phyloP scores from a whole-genome alignment of 2,329 filamentous ascomycete genomes.

The Clathrospora elynae region DNA sequence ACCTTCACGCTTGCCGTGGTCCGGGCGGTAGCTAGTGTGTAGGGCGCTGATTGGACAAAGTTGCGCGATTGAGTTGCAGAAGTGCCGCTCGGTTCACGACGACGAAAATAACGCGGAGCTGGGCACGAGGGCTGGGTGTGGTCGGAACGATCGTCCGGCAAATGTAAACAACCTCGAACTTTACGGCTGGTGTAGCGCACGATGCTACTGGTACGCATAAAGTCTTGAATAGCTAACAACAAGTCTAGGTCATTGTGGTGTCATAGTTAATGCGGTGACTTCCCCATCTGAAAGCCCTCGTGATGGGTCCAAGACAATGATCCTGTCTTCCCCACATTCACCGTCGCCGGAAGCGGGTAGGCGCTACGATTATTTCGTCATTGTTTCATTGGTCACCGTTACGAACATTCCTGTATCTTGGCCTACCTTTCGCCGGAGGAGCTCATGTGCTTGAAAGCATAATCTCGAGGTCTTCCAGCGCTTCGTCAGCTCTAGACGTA shows the following conservation, averaged over 20 bases:
- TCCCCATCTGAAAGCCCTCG: constrained; percentile 13
- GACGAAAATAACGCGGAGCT: constrained; percentile 40
- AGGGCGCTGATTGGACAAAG: constrained; percentile 32
- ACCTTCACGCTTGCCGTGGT: constrained; percentile 28
- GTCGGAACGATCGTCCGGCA: constrained; percentile 32
- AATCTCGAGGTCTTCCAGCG: not conserved
- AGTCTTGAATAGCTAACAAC: not conserved
- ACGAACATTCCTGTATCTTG: constrained; percentile 8
- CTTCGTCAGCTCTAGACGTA: no score
- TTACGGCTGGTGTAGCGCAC: constrained; percentile 12
- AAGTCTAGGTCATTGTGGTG: constrained; percentile 17
- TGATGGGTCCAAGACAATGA: constrained; percentile 14
- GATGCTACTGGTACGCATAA: constrained; percentile 18
- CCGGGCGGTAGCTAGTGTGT: constrained; percentile 30
- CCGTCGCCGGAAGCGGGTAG: constrained; percentile 25
- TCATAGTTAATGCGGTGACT: constrained; percentile 15
- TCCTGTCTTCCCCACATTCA: constrained; percentile 18
- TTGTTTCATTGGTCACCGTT: constrained; percentile 18
- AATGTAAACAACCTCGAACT: constrained; percentile 14
- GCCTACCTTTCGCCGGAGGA: constrained; percentile 6
- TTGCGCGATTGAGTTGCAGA: constrained; percentile 18
- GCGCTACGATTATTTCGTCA: constrained; percentile 26
- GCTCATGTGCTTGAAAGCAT: constrained; percentile 7
- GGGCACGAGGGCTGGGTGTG: constrained; percentile 23
- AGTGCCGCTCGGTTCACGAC: constrained; percentile 29